Evolutionary conservation across 2,329 filamentous ascomycete species (phyloP).

Genomic region (Neoarthrinium moseri): DNA sequence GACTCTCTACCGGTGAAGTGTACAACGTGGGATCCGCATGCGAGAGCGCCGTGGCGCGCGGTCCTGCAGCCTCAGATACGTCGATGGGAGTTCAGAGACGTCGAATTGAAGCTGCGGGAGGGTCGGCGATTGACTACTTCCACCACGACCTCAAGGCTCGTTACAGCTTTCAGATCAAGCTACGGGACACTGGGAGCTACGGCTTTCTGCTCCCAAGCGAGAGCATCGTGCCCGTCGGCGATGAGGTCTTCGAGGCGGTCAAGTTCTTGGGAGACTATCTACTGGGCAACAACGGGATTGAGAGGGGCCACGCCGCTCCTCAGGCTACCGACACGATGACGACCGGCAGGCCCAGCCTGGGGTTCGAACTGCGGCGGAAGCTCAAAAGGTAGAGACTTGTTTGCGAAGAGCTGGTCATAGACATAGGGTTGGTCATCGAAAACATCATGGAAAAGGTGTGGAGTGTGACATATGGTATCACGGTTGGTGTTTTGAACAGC

Average conservation of each 20-base stretch:
- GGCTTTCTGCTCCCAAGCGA: constrained; percentile 87
- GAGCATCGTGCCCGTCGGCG: constrained; percentile 83
- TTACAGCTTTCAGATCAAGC: constrained; percentile 91
- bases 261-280: constrained; percentile 83
- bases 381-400: too few relatives aligned
- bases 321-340: background rate
- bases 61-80: constrained; percentile 21
- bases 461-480: too few relatives aligned
- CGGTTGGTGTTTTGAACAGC: too few relatives aligned
- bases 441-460: too few relatives aligned
- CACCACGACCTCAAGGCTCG: constrained; percentile 81
- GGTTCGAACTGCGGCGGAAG: constrained; percentile 1
- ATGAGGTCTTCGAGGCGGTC: constrained; percentile 81
- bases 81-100: constrained; percentile 32
- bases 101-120: constrained; percentile 70
- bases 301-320: background rate
- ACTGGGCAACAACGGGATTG: constrained; percentile 62
- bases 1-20: constrained; percentile 71
- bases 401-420: too few relatives aligned
- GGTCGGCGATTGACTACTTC: constrained; percentile 91
- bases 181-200: constrained; percentile 90
- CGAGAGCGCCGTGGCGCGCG: constrained; percentile 64
- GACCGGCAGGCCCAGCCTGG: background rate
- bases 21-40: constrained; percentile 84
- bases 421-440: too few relatives aligned